Percentiles rank a stretch among this genome's conserved stretches.
Conservation (phyloP, 345 rosid genomes). For the Limnanthes douglasii region DNA sequence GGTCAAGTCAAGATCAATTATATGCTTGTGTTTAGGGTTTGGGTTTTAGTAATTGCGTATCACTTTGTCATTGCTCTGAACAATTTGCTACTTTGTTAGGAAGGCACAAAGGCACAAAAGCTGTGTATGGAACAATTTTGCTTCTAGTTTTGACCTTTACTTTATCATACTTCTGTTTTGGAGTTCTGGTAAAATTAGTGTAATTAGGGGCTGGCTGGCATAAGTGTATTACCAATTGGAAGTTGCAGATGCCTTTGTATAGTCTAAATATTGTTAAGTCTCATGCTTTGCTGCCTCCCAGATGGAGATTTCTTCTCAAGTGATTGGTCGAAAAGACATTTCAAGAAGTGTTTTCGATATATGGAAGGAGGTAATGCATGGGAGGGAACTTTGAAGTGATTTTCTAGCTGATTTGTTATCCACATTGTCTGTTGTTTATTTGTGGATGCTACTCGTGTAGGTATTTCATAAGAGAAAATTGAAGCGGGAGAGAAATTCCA, state of each 20-base stretch:
- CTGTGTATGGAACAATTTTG: no score
- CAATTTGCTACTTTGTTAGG: no score
- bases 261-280: constrained; percentile 7
- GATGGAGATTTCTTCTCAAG: constrained; percentile 79
- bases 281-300: constrained; percentile 19
- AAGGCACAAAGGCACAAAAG: no score
- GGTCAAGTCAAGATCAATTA: no score
- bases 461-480: constrained; percentile 69
- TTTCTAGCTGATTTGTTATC: constrained; percentile 8
- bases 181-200: neutral
- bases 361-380: constrained; percentile 77
- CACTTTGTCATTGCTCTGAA: no score
- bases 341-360: constrained; percentile 74
- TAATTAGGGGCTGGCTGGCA: no score
- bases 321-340: constrained; percentile 83
- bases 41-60: no score
- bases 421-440: neutral
- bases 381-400: constrained; percentile 3
- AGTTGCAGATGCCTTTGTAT: neutral
- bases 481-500: constrained; percentile 31
- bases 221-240: no score
- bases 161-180: neutral
- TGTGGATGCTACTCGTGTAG: constrained; percentile 20
- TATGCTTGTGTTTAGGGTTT: no score
- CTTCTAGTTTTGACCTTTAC: no score